Evolutionary conservation across 371 early-diverging fungal genomes (phyloP).

Genomic region (Chytridium lagenaria): DNA sequence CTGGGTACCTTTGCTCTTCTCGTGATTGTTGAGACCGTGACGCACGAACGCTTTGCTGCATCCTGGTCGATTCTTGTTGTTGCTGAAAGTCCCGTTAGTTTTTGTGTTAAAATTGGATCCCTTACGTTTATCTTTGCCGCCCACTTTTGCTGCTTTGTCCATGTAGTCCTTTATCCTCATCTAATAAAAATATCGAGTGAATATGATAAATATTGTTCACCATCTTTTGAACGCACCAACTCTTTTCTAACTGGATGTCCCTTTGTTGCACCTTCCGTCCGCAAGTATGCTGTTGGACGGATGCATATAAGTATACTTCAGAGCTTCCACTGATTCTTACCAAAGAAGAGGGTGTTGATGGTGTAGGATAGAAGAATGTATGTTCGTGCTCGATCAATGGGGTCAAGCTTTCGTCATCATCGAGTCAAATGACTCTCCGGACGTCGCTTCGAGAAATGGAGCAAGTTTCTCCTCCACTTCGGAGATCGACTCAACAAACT

Average conservation of each 20-base stretch:
- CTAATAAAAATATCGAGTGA: not conserved
- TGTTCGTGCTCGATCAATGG: not conserved
- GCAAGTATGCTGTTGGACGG: not conserved
- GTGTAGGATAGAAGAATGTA: slow-evolving; percentile 6
- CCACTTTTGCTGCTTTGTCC: not conserved
- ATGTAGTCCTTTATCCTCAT: slow-evolving; percentile 8
- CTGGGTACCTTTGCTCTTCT: too few species aligned
- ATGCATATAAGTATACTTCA: not conserved
- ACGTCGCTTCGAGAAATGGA: not conserved
- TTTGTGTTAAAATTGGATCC: too few species aligned
- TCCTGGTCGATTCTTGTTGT: too few species aligned
- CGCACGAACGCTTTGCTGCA: too few species aligned
- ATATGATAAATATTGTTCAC: too few species aligned
- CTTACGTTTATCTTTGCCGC: not conserved
- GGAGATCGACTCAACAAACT: not conserved
- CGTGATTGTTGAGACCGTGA: too few species aligned
- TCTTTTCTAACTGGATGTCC: slow-evolving; percentile 3
- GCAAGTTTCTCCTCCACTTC: not conserved
- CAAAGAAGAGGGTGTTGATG: slow-evolving; percentile 1
- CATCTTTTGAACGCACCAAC: not conserved
- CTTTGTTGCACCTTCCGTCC: slow-evolving; percentile 10
- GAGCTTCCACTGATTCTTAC: not conserved
- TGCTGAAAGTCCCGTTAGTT: too few species aligned
- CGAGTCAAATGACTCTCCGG: slow-evolving; percentile 2
- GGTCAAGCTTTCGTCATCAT: not conserved